These are phyloP conservation scores for Xylona heveae DNA, from an alignment of 495 filamentous ascomycete genomes.

Conservation along the genomic window DNA sequence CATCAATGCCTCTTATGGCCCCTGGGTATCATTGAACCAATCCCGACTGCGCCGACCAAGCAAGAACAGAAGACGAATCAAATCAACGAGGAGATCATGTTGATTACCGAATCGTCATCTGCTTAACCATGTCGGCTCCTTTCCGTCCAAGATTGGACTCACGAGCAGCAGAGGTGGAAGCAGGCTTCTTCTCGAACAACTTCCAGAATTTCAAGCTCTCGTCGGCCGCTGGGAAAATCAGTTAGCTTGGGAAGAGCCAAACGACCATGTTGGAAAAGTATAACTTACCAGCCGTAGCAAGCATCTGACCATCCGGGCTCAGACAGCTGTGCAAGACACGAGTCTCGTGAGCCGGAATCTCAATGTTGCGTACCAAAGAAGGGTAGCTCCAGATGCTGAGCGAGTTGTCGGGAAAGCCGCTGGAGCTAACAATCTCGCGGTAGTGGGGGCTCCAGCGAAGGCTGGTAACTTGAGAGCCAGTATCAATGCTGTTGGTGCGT, in stretches of 20 bases:
- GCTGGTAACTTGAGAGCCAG: constrained; percentile 88
- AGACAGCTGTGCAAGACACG: constrained; percentile 85
- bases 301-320: constrained; percentile 90
- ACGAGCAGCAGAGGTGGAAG: constrained; percentile 31
- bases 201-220: constrained; percentile 99
- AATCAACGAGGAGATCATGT: too few species aligned
- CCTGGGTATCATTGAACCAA: too few species aligned
- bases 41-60: too few species aligned
- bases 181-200: constrained; percentile 94
- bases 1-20: too few species aligned
- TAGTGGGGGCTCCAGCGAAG: constrained; percentile 91
- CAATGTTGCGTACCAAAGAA: constrained; percentile 83
- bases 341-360: constrained; percentile 98
- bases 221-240: constrained; percentile 39
- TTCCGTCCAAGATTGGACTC: constrained; percentile 37
- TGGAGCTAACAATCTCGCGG: constrained; percentile 92
- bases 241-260: constrained; percentile 9
- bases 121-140: constrained; percentile 59
- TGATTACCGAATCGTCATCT: constrained; percentile 85
- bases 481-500: constrained; percentile 96
- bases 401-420: constrained; percentile 96
- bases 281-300: constrained; percentile 60
- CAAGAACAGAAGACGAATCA: too few species aligned
- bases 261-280: background rate
- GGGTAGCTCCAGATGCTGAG: constrained; percentile 98